A percentile compares a stretch with the other conserved stretches of the same genome.
These are phyloP conservation scores for Extremus antarcticus DNA, from an alignment of 495 filamentous ascomycete genomes.

Conservation along the genomic window DNA sequence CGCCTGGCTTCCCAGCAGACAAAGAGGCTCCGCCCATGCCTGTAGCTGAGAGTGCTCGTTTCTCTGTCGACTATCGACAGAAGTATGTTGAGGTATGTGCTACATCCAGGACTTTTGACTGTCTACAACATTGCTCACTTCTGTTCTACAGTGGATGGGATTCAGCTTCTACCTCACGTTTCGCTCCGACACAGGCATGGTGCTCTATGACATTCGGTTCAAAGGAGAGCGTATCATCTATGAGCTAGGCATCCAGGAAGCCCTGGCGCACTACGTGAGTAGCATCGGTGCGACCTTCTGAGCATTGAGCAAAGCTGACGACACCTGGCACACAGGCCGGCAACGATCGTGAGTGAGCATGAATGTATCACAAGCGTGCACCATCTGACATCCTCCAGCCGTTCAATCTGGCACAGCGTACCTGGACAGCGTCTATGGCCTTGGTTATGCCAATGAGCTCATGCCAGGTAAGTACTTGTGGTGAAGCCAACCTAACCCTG, in stretches of 20 bases:
- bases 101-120: no score
- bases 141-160: constrained; percentile 47
- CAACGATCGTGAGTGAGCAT: constrained; percentile 30
- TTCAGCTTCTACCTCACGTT: constrained; percentile 41
- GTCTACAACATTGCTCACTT: no score
- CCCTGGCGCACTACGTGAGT: constrained; percentile 40
- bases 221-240: constrained; percentile 46
- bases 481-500: no score
- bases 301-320: no score
- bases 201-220: constrained; percentile 41
- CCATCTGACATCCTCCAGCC: constrained; percentile 8
- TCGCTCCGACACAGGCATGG: constrained; percentile 34
- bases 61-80: constrained; percentile 33
- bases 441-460: constrained; percentile 37
- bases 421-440: constrained; percentile 38
- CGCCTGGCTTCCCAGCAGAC: constrained; percentile 29
- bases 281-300: constrained; percentile 33
- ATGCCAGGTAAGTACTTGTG: no score
- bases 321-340: no score
- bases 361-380: neutral
- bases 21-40: constrained; percentile 28
- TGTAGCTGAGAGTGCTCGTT: constrained; percentile 33
- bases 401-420: constrained; percentile 29
- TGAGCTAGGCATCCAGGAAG: constrained; percentile 46
- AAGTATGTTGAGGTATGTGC: constrained; percentile 41